These are phyloP conservation scores for Emericellopsis cladophorae DNA, from an alignment of 2,329 filamentous ascomycete species.

Conservation along the genomic window DNA sequence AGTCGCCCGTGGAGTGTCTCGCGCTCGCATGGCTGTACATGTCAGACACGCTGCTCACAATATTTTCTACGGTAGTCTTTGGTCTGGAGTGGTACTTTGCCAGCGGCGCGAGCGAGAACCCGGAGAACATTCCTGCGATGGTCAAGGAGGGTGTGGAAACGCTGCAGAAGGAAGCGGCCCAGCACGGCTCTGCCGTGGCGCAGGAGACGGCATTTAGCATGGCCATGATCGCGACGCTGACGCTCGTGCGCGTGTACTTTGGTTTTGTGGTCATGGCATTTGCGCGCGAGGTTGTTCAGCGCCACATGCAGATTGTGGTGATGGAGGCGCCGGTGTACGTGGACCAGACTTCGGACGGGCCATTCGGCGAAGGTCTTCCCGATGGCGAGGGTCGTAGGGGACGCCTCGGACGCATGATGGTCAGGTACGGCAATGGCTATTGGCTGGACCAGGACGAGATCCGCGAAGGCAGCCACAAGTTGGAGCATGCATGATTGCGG, in stretches of 20 bases:
- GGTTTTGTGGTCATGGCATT: constrained; percentile 73
- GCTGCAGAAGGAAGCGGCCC: constrained; percentile 17
- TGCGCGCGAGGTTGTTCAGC: constrained; percentile 63
- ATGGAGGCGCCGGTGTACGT: constrained; percentile 35
- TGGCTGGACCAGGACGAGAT: constrained; percentile 64
- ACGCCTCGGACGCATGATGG: constrained; percentile 65
- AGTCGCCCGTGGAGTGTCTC: constrained; percentile 67
- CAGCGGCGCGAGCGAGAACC: constrained; percentile 30
- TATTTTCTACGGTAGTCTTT: constrained; percentile 70
- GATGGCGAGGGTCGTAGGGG: constrained; percentile 72
- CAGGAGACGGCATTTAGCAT: constrained; percentile 64
- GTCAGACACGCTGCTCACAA: constrained; percentile 71
- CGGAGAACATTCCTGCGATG: constrained; percentile 6
- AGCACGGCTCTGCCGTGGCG: constrained; percentile 22
- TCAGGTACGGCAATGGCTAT: constrained; percentile 60
- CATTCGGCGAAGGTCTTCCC: constrained; percentile 55
- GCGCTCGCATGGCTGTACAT: constrained; percentile 77
- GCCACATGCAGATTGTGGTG: constrained; percentile 36
- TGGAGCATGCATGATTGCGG: not conserved
- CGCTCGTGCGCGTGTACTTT: constrained; percentile 70
- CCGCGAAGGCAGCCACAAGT: not conserved
- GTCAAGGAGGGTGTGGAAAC: constrained; percentile 19
- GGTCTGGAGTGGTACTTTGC: constrained; percentile 76
- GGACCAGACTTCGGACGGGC: constrained; percentile 38
- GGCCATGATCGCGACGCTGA: constrained; percentile 60